Evolutionary conservation across 352 stramenopile genomes (phyloP).

Genomic region (Pythium periplocum): DNA sequence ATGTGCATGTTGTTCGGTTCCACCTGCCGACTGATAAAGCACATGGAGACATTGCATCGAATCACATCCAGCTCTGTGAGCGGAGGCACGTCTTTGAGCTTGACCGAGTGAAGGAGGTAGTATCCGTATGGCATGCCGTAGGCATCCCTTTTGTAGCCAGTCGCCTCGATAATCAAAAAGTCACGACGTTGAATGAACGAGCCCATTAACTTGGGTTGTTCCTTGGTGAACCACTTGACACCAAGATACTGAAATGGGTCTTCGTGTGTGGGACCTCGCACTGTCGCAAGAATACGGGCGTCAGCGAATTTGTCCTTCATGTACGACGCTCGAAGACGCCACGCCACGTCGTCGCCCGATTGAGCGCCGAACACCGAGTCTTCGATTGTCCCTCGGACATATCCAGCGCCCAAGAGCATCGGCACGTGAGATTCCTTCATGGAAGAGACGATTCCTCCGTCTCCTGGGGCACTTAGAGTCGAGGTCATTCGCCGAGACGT

Average conservation of each 20-base stretch:
- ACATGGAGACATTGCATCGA: slow-evolving; percentile 29
- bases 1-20: slow-evolving; percentile 28
- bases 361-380: slow-evolving; percentile 21
- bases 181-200: slow-evolving; percentile 41
- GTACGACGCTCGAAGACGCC: slow-evolving; percentile 19
- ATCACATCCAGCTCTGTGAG: slow-evolving; percentile 27
- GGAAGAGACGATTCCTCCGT: no score
- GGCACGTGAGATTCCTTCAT: no score
- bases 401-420: background rate
- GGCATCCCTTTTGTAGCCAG: slow-evolving; percentile 35
- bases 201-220: slow-evolving; percentile 14
- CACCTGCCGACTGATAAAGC: slow-evolving; percentile 31
- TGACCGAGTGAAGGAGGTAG: slow-evolving; percentile 48
- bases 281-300: slow-evolving; percentile 22
- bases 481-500: no score
- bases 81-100: slow-evolving; percentile 25
- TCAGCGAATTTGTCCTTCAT: slow-evolving; percentile 24
- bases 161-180: slow-evolving; percentile 42
- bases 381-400: slow-evolving; percentile 15
- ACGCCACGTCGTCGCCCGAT: slow-evolving; percentile 17
- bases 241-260: slow-evolving; percentile 42
- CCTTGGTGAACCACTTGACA: slow-evolving; percentile 36
- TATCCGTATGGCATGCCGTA: slow-evolving; percentile 36
- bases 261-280: slow-evolving; percentile 15
- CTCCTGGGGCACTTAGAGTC: no score